Evolutionary conservation across 805 yeast species (phyloP).

Genomic region (Zygoascus ofunaensis): DNA sequence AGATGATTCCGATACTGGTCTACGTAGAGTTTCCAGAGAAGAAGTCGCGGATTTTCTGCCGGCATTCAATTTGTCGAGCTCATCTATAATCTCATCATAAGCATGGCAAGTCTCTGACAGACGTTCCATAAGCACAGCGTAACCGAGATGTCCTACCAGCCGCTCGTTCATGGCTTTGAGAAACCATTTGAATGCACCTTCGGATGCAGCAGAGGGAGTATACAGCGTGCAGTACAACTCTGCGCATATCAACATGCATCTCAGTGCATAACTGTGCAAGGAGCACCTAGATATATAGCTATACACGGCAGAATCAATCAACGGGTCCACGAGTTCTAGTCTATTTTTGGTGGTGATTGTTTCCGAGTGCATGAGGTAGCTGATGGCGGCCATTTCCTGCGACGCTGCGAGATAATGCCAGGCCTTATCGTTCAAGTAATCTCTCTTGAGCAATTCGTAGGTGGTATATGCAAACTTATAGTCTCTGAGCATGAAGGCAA

Average conservation of each 20-base stretch:
- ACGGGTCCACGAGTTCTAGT: slow-evolving; percentile 46
- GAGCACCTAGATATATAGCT: slow-evolving; percentile 66
- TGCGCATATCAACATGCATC: slow-evolving; percentile 56
- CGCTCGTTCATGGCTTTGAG: slow-evolving; percentile 36
- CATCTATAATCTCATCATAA: slow-evolving; percentile 15
- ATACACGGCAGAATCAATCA: slow-evolving; percentile 63
- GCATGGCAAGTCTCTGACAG: slow-evolving; percentile 42
- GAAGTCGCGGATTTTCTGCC: slow-evolving; percentile 26
- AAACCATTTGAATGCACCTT: slow-evolving; percentile 39
- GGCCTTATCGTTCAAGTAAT: slow-evolving; percentile 66
- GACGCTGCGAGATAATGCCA: slow-evolving; percentile 73
- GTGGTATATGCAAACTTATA: slow-evolving; percentile 75
- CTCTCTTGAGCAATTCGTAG: slow-evolving; percentile 74
- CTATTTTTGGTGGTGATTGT: slow-evolving; percentile 37
- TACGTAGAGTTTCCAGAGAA: slow-evolving; percentile 8
- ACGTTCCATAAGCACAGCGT: slow-evolving; percentile 45
- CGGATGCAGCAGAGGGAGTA: slow-evolving; percentile 35
- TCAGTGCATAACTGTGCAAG: slow-evolving; percentile 58
- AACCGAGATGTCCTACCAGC: slow-evolving; percentile 34
- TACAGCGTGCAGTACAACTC: slow-evolving; percentile 51
- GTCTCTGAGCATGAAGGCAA: slow-evolving; percentile 86
- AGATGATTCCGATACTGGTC: neutral
- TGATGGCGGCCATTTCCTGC: slow-evolving; percentile 80
- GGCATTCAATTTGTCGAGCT: slow-evolving; percentile 9
- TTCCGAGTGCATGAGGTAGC: slow-evolving; percentile 48